These are phyloP conservation scores for Penicillium occitanis DNA, from an alignment of 2,329 filamentous ascomycete species.

Conservation along the genomic window DNA sequence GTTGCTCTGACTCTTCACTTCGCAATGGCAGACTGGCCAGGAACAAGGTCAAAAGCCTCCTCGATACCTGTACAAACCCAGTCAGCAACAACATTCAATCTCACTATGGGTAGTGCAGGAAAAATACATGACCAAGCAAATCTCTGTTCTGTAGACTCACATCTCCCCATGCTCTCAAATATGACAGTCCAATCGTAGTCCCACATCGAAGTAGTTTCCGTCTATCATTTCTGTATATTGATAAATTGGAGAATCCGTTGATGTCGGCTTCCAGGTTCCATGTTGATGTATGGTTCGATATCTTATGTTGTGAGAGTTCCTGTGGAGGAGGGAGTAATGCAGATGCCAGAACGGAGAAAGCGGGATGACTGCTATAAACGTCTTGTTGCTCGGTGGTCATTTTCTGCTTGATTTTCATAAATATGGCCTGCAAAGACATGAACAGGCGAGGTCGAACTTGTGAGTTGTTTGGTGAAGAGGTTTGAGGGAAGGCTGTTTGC, in stretches of 20 bases:
- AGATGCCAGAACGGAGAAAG: constrained; percentile 35
- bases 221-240: constrained; percentile 24
- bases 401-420: not conserved
- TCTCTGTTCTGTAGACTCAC: constrained; percentile 25
- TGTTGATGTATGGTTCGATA: constrained; percentile 8
- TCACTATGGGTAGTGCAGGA: not conserved
- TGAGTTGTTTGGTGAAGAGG: not conserved
- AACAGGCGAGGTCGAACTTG: not conserved
- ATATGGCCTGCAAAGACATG: too few relatives aligned
- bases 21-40: not conserved
- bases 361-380: constrained; percentile 33
- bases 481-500: not conserved
- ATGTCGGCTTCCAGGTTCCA: constrained; percentile 29
- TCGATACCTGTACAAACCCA: not conserved
- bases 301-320: not conserved
- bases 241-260: constrained; percentile 25
- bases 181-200: constrained; percentile 36
- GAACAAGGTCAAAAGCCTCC: constrained; percentile 5
- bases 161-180: constrained; percentile 25
- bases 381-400: constrained; percentile 13
- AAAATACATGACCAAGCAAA: constrained; percentile 33
- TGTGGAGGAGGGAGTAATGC: constrained; percentile 26
- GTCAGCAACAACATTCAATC: not conserved
- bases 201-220: constrained; percentile 31
- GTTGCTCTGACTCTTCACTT: not conserved